Evolutionary conservation across 306 rosid species (phyloP).

Genomic region (Geum urbanum): DNA sequence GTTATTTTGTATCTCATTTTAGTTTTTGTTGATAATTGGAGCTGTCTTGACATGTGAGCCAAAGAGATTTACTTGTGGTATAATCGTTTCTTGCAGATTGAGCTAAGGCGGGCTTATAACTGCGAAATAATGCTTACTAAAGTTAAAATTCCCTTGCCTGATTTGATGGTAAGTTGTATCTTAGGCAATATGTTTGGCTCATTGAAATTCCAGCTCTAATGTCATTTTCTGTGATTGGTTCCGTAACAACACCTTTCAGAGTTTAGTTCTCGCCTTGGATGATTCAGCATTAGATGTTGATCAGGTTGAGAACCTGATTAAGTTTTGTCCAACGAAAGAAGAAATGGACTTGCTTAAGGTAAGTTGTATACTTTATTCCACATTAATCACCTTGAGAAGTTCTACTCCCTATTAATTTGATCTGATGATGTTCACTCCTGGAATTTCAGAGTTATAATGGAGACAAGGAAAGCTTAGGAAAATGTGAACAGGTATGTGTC

Average conservation of each 20-base stretch:
- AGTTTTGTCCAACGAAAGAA: conserved; percentile 93
- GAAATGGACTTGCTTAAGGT: conserved; percentile 89
- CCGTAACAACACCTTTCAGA: conserved; percentile 47
- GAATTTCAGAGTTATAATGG: conserved; percentile 63
- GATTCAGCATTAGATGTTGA: conserved; percentile 69
- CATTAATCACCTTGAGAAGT: conserved; percentile 10
- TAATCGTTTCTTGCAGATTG: conserved; percentile 59
- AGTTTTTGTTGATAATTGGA: neutral
- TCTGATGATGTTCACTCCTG: neutral
- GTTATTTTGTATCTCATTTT: conserved; percentile 1
- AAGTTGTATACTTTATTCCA: conserved; percentile 9
- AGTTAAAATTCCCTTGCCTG: conserved; percentile 91
- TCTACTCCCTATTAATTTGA: conserved; percentile 5
- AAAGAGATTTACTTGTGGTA: conserved; percentile 16
- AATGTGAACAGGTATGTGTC: conserved; percentile 72
- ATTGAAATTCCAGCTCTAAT: neutral
- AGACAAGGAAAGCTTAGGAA: conserved; percentile 83
- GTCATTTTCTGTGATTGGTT: conserved; percentile 1
- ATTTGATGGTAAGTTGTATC: conserved; percentile 71
- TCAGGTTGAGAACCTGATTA: conserved; percentile 95
- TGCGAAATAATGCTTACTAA: conserved; percentile 98
- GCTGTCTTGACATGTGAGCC: neutral
- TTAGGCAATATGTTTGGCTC: neutral
- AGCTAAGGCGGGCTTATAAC: conserved; percentile 91
- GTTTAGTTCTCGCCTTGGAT: conserved; percentile 76